Percentiles rank a stretch among this genome's conserved stretches.
phyloP scores from a whole-genome alignment of 768 basidiomycete species.

The Psilocybe azurescens region DNA sequence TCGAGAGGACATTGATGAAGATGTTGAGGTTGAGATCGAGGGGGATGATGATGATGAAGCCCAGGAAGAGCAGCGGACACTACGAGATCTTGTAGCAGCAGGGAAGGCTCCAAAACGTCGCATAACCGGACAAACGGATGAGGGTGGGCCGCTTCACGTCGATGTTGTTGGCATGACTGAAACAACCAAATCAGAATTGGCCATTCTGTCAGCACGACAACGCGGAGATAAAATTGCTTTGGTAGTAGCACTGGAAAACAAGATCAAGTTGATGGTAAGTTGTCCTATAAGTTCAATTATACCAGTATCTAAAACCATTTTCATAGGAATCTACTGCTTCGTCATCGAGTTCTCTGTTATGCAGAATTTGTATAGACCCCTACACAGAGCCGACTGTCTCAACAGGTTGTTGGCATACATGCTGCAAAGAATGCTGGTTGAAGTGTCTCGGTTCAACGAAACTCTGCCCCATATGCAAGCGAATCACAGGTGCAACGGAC shows the following conservation, averaged over 20 bases:
- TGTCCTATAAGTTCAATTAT: neutral
- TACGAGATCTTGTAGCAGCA: constrained; percentile 60
- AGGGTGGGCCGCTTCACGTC: constrained; percentile 33
- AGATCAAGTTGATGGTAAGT: constrained; percentile 62
- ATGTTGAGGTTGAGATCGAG: constrained; percentile 49
- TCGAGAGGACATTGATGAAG: constrained; percentile 35
- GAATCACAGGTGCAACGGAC: constrained; percentile 80
- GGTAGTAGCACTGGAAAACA: constrained; percentile 62
- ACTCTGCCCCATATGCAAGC: constrained; percentile 87
- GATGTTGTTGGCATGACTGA: constrained; percentile 47
- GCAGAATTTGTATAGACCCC: constrained; percentile 81
- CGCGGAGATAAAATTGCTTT: constrained; percentile 53
- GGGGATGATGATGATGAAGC: constrained; percentile 39
- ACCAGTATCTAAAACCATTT: constrained; percentile 3
- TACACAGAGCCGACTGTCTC: constrained; percentile 81
- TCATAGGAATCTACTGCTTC: constrained; percentile 50
- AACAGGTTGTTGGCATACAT: constrained; percentile 89
- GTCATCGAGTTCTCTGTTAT: constrained; percentile 51
- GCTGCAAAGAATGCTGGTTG: constrained; percentile 83
- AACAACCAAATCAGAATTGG: constrained; percentile 50
- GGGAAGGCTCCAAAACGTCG: constrained; percentile 43
- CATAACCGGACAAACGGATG: constrained; percentile 17
- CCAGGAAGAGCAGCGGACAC: constrained; percentile 39
- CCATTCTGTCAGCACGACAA: constrained; percentile 53
- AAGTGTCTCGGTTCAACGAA: constrained; percentile 84